These are phyloP conservation scores for Pseudevernia furfuracea DNA, from an alignment of 495 filamentous ascomycete species.

Conservation along the genomic window DNA sequence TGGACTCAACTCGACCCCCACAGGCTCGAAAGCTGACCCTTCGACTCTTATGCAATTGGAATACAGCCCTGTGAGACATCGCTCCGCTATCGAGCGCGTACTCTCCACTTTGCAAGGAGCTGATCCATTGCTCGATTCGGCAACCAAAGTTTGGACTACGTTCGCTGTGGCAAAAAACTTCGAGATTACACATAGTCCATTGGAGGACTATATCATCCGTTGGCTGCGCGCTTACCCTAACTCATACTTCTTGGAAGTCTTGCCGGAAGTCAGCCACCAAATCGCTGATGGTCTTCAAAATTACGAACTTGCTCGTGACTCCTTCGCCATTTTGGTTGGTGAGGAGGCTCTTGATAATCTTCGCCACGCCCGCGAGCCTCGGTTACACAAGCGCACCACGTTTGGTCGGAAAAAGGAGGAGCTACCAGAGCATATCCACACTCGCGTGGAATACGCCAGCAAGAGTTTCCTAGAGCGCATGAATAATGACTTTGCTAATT, in stretches of 20 bases:
- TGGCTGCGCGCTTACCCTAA: slow-evolving; percentile 44
- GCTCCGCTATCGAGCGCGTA: slow-evolving; percentile 51
- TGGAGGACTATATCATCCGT: slow-evolving; percentile 33
- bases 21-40: neutral
- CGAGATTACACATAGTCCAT: slow-evolving; percentile 37
- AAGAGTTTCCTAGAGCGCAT: slow-evolving; percentile 38
- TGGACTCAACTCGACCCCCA: neutral
- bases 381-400: slow-evolving; percentile 17
- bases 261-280: slow-evolving; percentile 41
- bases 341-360: slow-evolving; percentile 39
- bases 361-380: slow-evolving; percentile 13
- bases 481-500: slow-evolving; percentile 30
- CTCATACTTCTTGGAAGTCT: slow-evolving; percentile 38
- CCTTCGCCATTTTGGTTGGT: slow-evolving; percentile 44
- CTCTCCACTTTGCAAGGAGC: slow-evolving; percentile 44
- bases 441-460: slow-evolving; percentile 46
- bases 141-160: slow-evolving; percentile 57
- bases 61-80: slow-evolving; percentile 54
- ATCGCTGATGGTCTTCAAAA: slow-evolving; percentile 41
- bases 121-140: slow-evolving; percentile 50
- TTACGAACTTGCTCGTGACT: slow-evolving; percentile 34
- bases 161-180: slow-evolving; percentile 52
- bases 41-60: slow-evolving; percentile 30
- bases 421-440: slow-evolving; percentile 39
- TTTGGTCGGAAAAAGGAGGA: slow-evolving; percentile 32